A percentile compares a stretch with the other conserved stretches of the same genome.
Conservation (phyloP, 1,284 basidiomycete genomes). For the Clitocybe nebularis region DNA sequence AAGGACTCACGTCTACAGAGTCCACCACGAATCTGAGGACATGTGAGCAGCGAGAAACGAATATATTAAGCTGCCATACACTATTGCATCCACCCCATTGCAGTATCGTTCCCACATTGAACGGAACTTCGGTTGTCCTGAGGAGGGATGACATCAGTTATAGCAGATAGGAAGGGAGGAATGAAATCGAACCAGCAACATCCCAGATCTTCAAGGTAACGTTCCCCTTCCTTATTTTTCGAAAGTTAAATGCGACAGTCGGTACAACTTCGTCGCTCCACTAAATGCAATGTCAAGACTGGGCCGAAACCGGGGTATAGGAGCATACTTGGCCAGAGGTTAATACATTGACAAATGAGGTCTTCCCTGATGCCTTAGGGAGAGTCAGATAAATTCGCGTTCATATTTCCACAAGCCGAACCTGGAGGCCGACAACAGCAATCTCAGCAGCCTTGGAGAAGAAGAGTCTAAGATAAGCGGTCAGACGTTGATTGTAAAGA, state of each 20-base stretch:
- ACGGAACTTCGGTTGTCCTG: conserved; percentile 91
- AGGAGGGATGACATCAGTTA: conserved; percentile 14
- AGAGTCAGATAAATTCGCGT: conserved; percentile 7
- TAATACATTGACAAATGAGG: conserved; percentile 90
- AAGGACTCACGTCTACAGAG: conserved; percentile 69
- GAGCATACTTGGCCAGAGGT: conserved; percentile 73
- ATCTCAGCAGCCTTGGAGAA: conserved; percentile 92
- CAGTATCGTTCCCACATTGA: conserved; percentile 96
- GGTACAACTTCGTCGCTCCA: conserved; percentile 94
- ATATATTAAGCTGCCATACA: conserved; percentile 52
- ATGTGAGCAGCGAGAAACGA: conserved; percentile 11
- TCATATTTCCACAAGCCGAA: conserved; percentile 22
- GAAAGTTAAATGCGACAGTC: conserved; percentile 89
- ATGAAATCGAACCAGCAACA: conserved; percentile 61
- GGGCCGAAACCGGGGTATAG: neutral
- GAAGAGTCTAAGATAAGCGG: conserved; percentile 51
- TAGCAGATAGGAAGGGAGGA: neutral
- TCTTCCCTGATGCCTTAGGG: conserved; percentile 87
- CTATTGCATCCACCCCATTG: conserved; percentile 89
- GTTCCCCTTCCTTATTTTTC: conserved; percentile 83
- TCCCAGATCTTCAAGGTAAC: conserved; percentile 95
- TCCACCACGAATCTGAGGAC: conserved; percentile 83
- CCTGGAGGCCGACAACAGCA: conserved; percentile 91
- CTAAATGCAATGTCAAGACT: conserved; percentile 28
- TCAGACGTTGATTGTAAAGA: neutral